A percentile compares a stretch with the other conserved stretches of the same genome.
phyloP scores from a whole-genome alignment of 1,284 basidiomycete genomes.

The Ceratobasidium sp. region DNA sequence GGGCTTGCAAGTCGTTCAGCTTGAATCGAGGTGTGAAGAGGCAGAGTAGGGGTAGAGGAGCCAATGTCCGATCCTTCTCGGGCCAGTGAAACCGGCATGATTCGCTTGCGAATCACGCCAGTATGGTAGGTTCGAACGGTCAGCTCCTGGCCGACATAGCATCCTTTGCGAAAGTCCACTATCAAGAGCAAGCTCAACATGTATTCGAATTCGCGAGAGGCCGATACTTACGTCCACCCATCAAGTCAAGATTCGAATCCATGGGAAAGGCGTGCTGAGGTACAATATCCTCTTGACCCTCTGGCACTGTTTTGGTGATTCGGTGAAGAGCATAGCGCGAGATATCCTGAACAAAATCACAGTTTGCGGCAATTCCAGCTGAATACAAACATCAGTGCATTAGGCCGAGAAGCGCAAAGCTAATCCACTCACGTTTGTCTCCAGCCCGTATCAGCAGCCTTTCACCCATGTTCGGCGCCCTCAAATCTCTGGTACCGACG shows the following conservation, averaged over 20 bases:
- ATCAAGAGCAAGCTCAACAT: slow-evolving; percentile 15
- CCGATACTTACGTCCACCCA: slow-evolving; percentile 80
- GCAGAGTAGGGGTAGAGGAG: not conserved
- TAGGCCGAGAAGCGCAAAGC: not conserved
- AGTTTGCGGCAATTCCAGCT: slow-evolving; percentile 67
- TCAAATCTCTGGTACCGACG: slow-evolving; percentile 70
- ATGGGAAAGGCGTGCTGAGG: slow-evolving; percentile 86
- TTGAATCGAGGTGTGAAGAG: slow-evolving; percentile 35
- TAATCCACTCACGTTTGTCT: slow-evolving; percentile 68
- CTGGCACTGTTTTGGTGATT: slow-evolving; percentile 86
- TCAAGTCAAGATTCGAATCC: slow-evolving; percentile 93
- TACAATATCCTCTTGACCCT: slow-evolving; percentile 82
- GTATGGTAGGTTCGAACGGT: slow-evolving; percentile 97
- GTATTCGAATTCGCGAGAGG: not conserved
- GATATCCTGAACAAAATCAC: slow-evolving; percentile 63
- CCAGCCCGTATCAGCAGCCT: slow-evolving; percentile 76
- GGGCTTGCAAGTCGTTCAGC: slow-evolving; percentile 41
- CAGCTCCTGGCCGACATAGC: slow-evolving; percentile 97
- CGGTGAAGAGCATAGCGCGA: slow-evolving; percentile 79
- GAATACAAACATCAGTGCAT: slow-evolving; percentile 27
- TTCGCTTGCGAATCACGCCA: slow-evolving; percentile 90
- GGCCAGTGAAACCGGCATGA: slow-evolving; percentile 76
- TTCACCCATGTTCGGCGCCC: slow-evolving; percentile 81
- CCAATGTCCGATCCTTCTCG: slow-evolving; percentile 16
- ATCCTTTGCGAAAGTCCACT: slow-evolving; percentile 98